Conservation (phyloP, 139 green algal species). For the Chlorella sp. region DNA sequence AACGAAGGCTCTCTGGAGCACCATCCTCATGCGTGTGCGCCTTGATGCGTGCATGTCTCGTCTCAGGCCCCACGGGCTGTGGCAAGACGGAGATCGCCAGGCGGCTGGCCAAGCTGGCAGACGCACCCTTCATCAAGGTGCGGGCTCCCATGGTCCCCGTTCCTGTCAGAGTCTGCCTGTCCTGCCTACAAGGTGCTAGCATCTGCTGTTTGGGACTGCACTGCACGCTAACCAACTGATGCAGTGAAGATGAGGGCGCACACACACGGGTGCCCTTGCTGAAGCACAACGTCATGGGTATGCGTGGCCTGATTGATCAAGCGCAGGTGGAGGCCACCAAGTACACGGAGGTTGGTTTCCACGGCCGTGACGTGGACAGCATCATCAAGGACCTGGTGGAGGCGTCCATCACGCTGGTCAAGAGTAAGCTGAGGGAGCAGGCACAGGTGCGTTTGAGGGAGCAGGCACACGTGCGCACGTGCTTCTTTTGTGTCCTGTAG, state of each 20-base stretch:
- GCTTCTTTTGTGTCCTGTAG: background rate
- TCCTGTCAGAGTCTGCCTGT: too few species aligned
- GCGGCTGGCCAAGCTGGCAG: conserved; percentile 82
- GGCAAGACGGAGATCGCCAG: conserved; percentile 95
- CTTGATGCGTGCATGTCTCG: too few species aligned
- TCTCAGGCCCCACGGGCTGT: conserved; percentile 69
- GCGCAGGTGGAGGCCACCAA: conserved; percentile 90
- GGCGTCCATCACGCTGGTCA: conserved; percentile 69
- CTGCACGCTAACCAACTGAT: too few species aligned
- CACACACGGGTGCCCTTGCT: too few species aligned
- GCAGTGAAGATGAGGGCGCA: too few species aligned
- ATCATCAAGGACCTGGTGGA: conserved; percentile 86
- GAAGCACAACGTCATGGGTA: too few species aligned
- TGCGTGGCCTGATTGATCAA: too few species aligned
- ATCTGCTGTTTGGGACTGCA: too few species aligned
- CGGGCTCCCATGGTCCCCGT: too few species aligned
- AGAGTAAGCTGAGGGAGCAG: conserved; percentile 30
- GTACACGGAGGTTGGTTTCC: conserved; percentile 98
- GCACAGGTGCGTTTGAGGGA: conserved; percentile 9
- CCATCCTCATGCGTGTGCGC: too few species aligned
- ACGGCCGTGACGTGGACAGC: conserved; percentile 92
- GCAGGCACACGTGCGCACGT: background rate
- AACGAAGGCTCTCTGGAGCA: too few species aligned
- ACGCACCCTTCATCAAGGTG: conserved; percentile 92
- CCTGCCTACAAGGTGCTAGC: too few species aligned